Evolutionary conservation across 345 rosid genomes (phyloP).

Genomic region (Acer yangbiense): DNA sequence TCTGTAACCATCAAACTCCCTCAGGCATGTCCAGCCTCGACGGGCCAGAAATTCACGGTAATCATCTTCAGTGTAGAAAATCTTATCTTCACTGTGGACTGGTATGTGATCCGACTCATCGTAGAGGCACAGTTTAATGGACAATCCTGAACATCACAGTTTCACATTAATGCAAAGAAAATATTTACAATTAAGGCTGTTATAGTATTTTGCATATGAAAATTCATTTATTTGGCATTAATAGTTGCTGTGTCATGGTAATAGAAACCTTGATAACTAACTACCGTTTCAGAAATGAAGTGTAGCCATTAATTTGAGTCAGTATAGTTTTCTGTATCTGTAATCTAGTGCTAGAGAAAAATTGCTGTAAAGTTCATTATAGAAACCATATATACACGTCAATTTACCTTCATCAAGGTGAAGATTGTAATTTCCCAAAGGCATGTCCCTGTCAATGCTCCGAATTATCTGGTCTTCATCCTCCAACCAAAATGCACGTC

Average conservation of each 20-base stretch:
- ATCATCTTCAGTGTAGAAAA: conserved; percentile 87
- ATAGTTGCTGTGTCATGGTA: not conserved
- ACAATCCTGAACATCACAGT: conserved; percentile 56
- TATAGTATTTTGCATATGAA: not conserved
- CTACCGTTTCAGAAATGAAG: not conserved
- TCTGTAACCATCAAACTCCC: conserved; percentile 84
- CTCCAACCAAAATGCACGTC: conserved; percentile 96
- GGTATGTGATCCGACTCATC: conserved; percentile 84
- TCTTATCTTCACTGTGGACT: conserved; percentile 83
- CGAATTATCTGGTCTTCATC: conserved; percentile 91
- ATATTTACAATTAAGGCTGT: not conserved
- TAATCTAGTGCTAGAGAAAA: conserved; percentile 9
- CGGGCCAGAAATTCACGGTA: conserved; percentile 74
- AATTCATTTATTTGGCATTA: not conserved
- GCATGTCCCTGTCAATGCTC: conserved; percentile 92
- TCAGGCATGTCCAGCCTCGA: conserved; percentile 72
- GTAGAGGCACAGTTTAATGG: conserved; percentile 76
- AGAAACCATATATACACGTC: conserved; percentile 3
- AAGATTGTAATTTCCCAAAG: conserved; percentile 82
- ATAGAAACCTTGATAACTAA: not conserved
- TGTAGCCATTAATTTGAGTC: not conserved
- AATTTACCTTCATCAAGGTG: conserved; percentile 86
- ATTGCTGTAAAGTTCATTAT: not conserved
- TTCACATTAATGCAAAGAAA: not conserved
- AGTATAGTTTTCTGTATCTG: not conserved